Conservation (phyloP, 2,329 filamentous ascomycete species). For the Sphaerulina populicola region DNA sequence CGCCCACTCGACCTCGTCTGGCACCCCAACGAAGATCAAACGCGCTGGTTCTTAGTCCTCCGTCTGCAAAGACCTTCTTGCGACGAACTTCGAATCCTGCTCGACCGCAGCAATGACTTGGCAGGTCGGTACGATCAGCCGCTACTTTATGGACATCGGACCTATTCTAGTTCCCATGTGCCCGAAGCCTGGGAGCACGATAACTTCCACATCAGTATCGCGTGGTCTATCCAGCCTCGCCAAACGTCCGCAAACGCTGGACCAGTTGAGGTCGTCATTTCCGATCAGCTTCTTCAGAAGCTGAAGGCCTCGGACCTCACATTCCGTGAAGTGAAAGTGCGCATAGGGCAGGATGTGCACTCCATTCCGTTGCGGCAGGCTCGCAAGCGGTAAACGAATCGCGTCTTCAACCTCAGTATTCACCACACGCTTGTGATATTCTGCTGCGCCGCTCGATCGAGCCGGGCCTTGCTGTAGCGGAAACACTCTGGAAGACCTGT, state of each 20-base stretch:
- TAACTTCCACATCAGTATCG: conserved; percentile 77
- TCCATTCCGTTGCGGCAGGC: conserved; percentile 18
- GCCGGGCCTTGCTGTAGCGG: conserved; percentile 16
- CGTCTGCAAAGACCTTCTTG: conserved; percentile 41
- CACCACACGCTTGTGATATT: conserved; percentile 19
- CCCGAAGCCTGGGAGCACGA: conserved; percentile 1
- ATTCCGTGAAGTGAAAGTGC: conserved; percentile 42
- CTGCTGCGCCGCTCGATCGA: conserved; percentile 12
- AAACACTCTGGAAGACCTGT: conserved; percentile 23
- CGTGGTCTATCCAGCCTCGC: conserved; percentile 58
- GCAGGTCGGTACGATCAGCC: conserved; percentile 57
- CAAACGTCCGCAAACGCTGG: conserved; percentile 46
- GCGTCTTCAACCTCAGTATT: neutral
- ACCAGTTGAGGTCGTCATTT: conserved; percentile 1
- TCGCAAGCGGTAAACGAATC: neutral
- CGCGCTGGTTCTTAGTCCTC: conserved; percentile 77
- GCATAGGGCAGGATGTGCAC: conserved; percentile 38
- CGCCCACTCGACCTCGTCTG: conserved; percentile 48
- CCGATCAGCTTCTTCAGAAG: conserved; percentile 6
- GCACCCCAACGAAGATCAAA: conserved; percentile 58
- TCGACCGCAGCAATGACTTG: conserved; percentile 58
- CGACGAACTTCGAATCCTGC: conserved; percentile 44
- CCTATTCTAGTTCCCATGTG: neutral
- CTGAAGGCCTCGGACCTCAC: conserved; percentile 16
- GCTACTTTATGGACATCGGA: conserved; percentile 50